phyloP scores from a whole-genome alignment of 306 rosid species.

The Fragaria vesca region DNA sequence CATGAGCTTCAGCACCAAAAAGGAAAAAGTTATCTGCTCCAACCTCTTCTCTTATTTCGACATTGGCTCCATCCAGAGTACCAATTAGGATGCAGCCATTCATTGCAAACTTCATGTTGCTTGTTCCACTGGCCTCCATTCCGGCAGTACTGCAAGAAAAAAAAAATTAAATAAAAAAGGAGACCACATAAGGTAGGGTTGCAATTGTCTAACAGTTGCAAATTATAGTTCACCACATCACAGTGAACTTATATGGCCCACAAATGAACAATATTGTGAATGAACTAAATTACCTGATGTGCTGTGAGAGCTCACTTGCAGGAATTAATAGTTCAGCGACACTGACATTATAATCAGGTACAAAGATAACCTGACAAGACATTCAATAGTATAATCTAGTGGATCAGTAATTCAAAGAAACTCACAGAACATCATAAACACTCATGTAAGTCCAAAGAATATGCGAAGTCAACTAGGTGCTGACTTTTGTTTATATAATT shows the following conservation, averaged over 20 bases:
- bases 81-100: constrained; percentile 94
- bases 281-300: constrained; percentile 63
- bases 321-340: constrained; percentile 94
- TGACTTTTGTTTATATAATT: not conserved
- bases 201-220: not conserved
- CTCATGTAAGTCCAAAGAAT: not conserved
- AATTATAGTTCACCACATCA: not conserved
- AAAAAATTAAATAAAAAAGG: not conserved
- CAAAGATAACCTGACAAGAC: constrained; percentile 70
- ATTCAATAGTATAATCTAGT: not conserved
- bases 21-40: constrained; percentile 93
- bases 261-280: constrained; percentile 1
- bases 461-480: not conserved
- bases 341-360: constrained; percentile 97
- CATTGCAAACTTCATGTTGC: constrained; percentile 99
- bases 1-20: constrained; percentile 93
- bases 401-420: not conserved
- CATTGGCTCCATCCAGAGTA: constrained; percentile 98
- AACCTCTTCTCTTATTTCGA: constrained; percentile 95
- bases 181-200: not conserved
- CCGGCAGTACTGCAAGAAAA: constrained; percentile 79
- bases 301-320: constrained; percentile 96
- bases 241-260: not conserved
- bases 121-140: constrained; percentile 99
- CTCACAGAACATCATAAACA: not conserved